Base-by-base conservation (phyloP, 2,329 filamentous ascomycete species). In the Xylaria sp. region DNA sequence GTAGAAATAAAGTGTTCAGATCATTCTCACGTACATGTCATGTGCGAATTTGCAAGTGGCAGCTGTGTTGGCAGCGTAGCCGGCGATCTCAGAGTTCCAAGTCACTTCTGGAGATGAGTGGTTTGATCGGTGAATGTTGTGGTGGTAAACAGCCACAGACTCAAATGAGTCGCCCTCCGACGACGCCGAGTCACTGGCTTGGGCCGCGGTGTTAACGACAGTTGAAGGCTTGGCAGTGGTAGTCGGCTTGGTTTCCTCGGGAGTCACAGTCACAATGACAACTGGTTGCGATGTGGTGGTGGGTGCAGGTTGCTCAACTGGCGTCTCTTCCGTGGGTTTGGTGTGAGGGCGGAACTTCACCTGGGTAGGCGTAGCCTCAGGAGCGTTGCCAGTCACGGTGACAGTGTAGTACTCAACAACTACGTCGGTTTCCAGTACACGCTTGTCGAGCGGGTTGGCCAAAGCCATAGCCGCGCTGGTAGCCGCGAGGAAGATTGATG, bases 51-150 rank as follows among this genome's bases (percentile, higher is more conserved):
- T 84, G 81, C 94, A 97, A 41, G 79, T 85, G 37, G 86, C 77
- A 69, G 93, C 94, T 63, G 90, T 88, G 65, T 82, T 82, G 58
- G 83, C 73, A 51, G 94, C 94, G 69, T 87, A 92, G 65, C 79
- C 78, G 64, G 89, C 91, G 64, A 94, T 87, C 52, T 82, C 82
- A 9, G 83, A 77, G 75, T 90, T 86, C 92, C 93, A 98, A 60
- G 77, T 78, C 55, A 98, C 78, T 54, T 83, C 86, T 25, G 81
- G 77, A 44, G 89, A 89, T 20, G 91, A 91, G 87, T 98, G 94
- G 84, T 96, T 97, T 77, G 85, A 80, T 72, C 96, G 94, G 83
- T 96, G 93, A 63, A 91, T 77, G 84, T 98, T 98, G 90, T 98
- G 96, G 79, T 93, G 89, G 75, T 90, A 84, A 59, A 95, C 76